A percentile compares a stretch with the other conserved stretches of the same genome.
phyloP scores from a whole-genome alignment of 106 monocot species.

The Narthecium ossifragum region DNA sequence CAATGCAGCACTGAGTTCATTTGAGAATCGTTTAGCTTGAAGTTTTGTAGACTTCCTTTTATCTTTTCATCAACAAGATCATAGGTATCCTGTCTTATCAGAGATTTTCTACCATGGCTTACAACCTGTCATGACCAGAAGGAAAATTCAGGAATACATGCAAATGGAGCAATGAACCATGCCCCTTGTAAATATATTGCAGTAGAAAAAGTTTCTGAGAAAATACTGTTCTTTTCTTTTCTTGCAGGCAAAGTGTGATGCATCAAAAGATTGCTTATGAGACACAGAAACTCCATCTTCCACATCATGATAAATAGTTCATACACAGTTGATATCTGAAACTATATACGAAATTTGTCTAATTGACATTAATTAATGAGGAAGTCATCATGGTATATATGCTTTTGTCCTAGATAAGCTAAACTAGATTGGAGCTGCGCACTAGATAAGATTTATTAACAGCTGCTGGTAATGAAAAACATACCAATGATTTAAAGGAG shows the following conservation, averaged over 20 bases:
- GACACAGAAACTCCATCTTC: no score
- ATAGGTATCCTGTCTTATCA: no score
- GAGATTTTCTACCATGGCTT: no score
- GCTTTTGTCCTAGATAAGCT: not conserved
- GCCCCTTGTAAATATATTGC: not conserved
- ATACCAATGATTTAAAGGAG: conserved; percentile 5
- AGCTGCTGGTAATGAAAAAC: not conserved
- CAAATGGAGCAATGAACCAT: not conserved
- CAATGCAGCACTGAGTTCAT: conserved; percentile 17
- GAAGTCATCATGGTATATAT: no score
- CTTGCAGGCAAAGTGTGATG: no score
- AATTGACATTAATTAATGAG: not conserved
- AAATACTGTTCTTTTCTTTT: no score
- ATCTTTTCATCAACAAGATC: not conserved
- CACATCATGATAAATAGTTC: not conserved
- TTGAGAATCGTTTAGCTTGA: conserved; percentile 36
- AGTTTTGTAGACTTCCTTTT: not conserved
- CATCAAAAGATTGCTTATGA: no score
- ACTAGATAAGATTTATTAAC: not conserved
- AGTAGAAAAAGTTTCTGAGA: not conserved
- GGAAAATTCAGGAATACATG: not conserved
- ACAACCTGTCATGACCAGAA: not conserved
- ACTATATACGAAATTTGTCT: not conserved
- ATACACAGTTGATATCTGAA: not conserved
- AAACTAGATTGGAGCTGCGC: not conserved